Base-by-base conservation (phyloP, 2,329 filamentous ascomycete species). In the Fusarium secorum region DNA sequence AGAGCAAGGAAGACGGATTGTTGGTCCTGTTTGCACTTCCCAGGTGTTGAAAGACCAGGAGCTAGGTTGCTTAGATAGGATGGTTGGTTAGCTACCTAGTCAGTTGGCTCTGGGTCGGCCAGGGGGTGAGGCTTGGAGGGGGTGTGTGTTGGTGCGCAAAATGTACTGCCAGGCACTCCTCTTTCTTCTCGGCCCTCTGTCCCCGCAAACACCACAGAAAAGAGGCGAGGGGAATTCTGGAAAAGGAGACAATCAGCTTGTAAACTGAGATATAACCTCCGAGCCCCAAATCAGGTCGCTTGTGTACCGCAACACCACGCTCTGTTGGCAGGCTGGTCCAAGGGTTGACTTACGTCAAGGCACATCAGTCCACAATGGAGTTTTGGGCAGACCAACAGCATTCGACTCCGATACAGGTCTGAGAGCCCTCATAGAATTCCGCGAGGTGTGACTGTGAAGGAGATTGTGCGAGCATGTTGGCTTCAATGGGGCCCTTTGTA, bases 311-410 rank as follows among this genome's bases (percentile, higher is more conserved):
- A 75, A 73, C 64, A 71, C 62, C 59, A 71, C 48, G 33, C 57
- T 67, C 56, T 74, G 74, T 75, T 66, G 71, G 66, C 66, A 73
- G 57, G 44, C 64, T 56, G 63, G 57, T 39, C 62, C 56, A 53
- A 58, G 63, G 60, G 48, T 67, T 68, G 67, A 74, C 69, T 72
- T 77, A 77, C 72, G 76, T 76, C 75, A 76, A 77, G 70, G 68
- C 57, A 68, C 71, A 71, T 76, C 70, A 73, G 71, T 75, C 74
- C 72, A 76, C 71, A 76, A 63, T 57, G 60, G 51, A 67, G 56
- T 58, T 63, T 62, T 64, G 54, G 60, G 59, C 51, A 73, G 61
- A 64, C 74, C 69, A 75, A 74, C 66, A 53, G 60, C 65, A 74
- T 61, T 64, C 64, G 68, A 66, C 58, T 60, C 66, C 39, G 49